These are phyloP conservation scores for Rosa multiflora DNA, from an alignment of 306 rosid genomes.

Conservation along the genomic window DNA sequence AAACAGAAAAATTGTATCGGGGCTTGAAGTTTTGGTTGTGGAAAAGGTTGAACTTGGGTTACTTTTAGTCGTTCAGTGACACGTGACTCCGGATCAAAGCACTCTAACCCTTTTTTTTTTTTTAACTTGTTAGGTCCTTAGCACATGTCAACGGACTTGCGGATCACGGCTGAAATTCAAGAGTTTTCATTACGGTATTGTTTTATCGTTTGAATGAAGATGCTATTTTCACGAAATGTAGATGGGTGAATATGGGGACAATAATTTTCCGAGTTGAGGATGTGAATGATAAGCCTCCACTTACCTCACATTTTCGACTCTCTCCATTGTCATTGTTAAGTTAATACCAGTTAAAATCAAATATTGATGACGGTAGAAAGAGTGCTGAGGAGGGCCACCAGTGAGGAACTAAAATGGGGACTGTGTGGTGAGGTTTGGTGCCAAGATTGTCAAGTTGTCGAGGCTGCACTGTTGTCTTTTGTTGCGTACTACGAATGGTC, in stretches of 20 bases:
- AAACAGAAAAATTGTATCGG: neutral
- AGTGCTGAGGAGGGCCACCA: neutral
- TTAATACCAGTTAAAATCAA: no score
- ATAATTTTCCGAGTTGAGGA: neutral
- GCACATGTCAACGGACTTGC: neutral
- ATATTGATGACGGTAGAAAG: neutral
- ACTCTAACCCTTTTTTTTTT: neutral
- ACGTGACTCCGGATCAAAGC: neutral
- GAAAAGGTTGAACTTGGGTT: constrained; percentile 10
- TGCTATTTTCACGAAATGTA: neutral
- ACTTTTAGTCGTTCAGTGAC: constrained; percentile 4
- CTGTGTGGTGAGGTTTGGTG: neutral
- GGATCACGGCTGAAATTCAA: no score
- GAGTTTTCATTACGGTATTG: neutral
- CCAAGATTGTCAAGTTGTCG: neutral
- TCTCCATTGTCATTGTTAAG: neutral
- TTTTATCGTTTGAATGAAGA: neutral
- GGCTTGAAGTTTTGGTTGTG: constrained; percentile 6
- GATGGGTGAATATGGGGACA: neutral
- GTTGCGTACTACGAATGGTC: neutral
- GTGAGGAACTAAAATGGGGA: neutral
- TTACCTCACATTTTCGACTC: neutral
- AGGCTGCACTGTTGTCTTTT: neutral
- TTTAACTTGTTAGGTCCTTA: neutral
- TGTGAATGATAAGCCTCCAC: neutral